Percentiles rank a stretch among this genome's conserved stretches.
These are phyloP conservation scores for Gaillardinia entomophila DNA, from an alignment of 805 yeast species.

Conservation along the genomic window DNA sequence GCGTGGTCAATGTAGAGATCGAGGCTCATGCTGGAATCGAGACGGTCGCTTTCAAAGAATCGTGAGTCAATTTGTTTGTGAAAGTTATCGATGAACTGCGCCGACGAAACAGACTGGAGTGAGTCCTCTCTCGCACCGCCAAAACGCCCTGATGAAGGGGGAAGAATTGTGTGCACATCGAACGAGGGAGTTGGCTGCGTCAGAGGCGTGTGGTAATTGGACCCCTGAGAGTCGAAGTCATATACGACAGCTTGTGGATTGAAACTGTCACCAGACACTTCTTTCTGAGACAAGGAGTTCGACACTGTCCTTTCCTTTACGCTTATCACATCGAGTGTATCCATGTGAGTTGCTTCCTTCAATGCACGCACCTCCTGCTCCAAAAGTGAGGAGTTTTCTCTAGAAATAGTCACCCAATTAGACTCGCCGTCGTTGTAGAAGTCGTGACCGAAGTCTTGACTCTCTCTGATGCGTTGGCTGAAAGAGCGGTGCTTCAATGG, in stretches of 20 bases:
- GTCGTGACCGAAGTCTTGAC: conserved; percentile 8
- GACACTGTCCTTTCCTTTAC: background rate
- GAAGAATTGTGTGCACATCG: background rate
- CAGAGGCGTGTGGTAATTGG: background rate
- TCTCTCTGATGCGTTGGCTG: conserved; percentile 5
- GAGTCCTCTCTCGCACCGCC: conserved; percentile 10
- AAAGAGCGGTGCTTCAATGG: conserved; percentile 3
- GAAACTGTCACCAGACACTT: background rate
- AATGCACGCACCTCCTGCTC: conserved; percentile 16
- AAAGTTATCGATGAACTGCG: conserved; percentile 21
- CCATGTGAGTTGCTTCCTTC: conserved; percentile 12
- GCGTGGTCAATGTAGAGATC: conserved; percentile 8
- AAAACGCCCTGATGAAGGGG: background rate
- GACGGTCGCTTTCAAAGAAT: background rate
- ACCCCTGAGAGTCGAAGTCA: background rate
- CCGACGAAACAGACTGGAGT: conserved; percentile 19
- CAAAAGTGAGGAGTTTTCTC: conserved; percentile 19
- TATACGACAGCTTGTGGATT: background rate
- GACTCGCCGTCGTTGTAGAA: conserved; percentile 14
- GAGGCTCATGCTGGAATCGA: conserved; percentile 9
- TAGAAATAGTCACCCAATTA: conserved; percentile 17
- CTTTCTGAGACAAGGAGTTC: conserved; percentile 2
- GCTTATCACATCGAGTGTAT: conserved; percentile 5
- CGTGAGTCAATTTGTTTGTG: conserved; percentile 10
- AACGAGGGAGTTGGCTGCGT: background rate